Conservation (phyloP, 495 filamentous ascomycete genomes). For the Rostrohypoxylon terebratum region DNA sequence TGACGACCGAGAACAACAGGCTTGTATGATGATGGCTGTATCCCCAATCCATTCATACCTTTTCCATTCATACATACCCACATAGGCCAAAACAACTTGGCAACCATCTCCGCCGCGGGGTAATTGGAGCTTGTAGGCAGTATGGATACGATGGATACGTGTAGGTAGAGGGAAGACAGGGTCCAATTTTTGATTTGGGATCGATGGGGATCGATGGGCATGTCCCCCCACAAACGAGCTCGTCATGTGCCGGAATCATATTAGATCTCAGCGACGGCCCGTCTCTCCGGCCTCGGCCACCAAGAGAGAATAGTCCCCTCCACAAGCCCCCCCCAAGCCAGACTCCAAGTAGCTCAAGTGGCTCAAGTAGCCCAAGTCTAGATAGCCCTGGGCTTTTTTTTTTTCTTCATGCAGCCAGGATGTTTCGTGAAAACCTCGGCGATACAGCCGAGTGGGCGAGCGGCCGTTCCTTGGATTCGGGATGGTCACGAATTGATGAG, state of each 20-base stretch:
- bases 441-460: conserved; percentile 41
- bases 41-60: conserved; percentile 41
- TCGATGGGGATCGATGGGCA: neutral
- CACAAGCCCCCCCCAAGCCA: neutral
- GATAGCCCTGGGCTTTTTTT: conserved; percentile 11
- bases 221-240: conserved; percentile 43
- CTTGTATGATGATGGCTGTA: conserved; percentile 46
- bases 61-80: conserved; percentile 38
- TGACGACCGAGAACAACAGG: conserved; percentile 60
- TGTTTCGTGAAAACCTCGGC: conserved; percentile 41
- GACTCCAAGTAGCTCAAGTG: neutral
- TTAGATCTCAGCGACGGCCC: conserved; percentile 51
- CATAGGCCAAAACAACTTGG: conserved; percentile 38
- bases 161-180: conserved; percentile 24
- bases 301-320: conserved; percentile 26
- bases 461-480: conserved; percentile 45
- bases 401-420: conserved; percentile 27
- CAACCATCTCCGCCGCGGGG: conserved; percentile 52
- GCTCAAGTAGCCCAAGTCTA: neutral
- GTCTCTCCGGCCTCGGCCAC: conserved; percentile 45
- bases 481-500: conserved; percentile 44
- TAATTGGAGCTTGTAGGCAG: conserved; percentile 45
- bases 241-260: conserved; percentile 48
- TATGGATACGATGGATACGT: neutral
- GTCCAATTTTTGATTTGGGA: conserved; percentile 37